Conservation (phyloP, 768 basidiomycete species). For the Ramaria rubella region DNA sequence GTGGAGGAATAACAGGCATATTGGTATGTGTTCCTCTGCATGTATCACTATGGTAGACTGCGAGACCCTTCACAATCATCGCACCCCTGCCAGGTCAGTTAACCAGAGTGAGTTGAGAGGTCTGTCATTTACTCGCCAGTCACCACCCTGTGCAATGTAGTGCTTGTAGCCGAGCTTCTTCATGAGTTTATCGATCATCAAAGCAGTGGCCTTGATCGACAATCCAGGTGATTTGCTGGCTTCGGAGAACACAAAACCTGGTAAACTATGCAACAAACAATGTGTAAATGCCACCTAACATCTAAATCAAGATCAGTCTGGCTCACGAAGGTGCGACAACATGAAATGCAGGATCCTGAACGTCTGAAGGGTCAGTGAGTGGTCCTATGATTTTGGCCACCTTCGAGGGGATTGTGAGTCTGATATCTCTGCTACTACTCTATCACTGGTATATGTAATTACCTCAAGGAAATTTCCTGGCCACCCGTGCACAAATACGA, state of each 20-base stretch:
- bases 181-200: constrained; percentile 46
- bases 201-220: constrained; percentile 32
- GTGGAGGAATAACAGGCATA: not conserved
- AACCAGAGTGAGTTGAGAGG: not conserved
- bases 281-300: no score
- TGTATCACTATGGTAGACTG: not conserved
- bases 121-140: not conserved
- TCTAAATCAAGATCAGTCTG: not conserved
- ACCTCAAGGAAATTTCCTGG: constrained; percentile 56
- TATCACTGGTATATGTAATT: not conserved
- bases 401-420: not conserved
- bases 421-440: not conserved
- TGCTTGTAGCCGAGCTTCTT: constrained; percentile 40
- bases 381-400: constrained; percentile 46
- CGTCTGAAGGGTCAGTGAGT: constrained; percentile 32
- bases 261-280: constrained; percentile 26
- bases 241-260: constrained; percentile 58
- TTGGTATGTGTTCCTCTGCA: constrained; percentile 3
- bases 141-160: constrained; percentile 23
- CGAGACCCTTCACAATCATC: not conserved
- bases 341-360: constrained; percentile 51
- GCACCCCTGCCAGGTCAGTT: constrained; percentile 1
- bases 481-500: constrained; percentile 62
- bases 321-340: constrained; percentile 40
- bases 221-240: constrained; percentile 50